Evolutionary conservation across 306 rosid genomes (phyloP).

Genomic region (Astragalus glycyphyllos): DNA sequence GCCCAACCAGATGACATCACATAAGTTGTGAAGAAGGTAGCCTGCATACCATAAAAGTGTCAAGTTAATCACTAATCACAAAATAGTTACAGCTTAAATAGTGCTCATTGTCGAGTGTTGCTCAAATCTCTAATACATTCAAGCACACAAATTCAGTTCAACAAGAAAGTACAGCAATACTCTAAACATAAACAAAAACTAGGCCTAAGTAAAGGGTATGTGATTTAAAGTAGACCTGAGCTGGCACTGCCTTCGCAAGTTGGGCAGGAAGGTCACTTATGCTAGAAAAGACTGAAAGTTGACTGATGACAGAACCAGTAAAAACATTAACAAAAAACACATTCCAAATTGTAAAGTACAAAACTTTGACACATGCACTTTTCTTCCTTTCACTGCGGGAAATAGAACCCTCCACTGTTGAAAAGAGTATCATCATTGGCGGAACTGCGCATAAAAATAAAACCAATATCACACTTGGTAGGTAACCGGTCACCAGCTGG

Average conservation of each 20-base stretch:
- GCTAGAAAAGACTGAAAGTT: slow-evolving; percentile 68
- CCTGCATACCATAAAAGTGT: slow-evolving; percentile 56
- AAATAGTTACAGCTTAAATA: slow-evolving; percentile 11
- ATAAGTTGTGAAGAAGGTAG: slow-evolving; percentile 88
- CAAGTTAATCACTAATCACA: slow-evolving; percentile 34
- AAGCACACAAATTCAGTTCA: slow-evolving; percentile 27
- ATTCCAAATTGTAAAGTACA: slow-evolving; percentile 96
- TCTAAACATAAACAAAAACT: neutral
- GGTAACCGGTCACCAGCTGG: slow-evolving; percentile 89
- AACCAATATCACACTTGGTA: slow-evolving; percentile 90
- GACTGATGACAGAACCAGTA: slow-evolving; percentile 74
- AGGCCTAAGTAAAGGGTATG: slow-evolving; percentile 7
- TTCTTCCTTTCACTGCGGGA: slow-evolving; percentile 90
- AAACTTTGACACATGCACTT: slow-evolving; percentile 91
- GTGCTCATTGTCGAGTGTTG: slow-evolving; percentile 12
- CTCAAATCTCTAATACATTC: slow-evolving; percentile 26
- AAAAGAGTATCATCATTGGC: slow-evolving; percentile 81
- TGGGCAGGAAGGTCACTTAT: slow-evolving; percentile 74
- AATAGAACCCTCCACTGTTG: slow-evolving; percentile 80
- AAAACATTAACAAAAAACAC: slow-evolving; percentile 89
- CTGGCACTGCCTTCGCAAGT: slow-evolving; percentile 89
- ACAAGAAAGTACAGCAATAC: slow-evolving; percentile 18
- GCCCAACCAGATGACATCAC: slow-evolving; percentile 97
- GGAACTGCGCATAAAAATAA: slow-evolving; percentile 71
- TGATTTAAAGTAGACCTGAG: slow-evolving; percentile 64